Percentiles rank a stretch among this genome's conserved stretches.
phyloP scores from a whole-genome alignment of 306 rosid genomes.

The Purshia tridentata region DNA sequence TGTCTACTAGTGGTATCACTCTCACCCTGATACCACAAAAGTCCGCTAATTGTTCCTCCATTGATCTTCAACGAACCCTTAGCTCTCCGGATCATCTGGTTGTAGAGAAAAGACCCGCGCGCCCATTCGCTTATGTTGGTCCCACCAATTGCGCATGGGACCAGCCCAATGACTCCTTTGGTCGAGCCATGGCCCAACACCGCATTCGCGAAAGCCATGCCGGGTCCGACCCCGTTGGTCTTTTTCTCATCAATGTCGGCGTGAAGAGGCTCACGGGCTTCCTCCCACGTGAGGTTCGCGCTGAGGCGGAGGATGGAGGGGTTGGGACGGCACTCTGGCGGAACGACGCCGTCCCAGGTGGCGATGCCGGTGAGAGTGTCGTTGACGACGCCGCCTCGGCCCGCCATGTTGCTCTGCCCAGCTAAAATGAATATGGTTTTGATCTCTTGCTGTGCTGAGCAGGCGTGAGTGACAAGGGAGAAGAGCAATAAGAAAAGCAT shows the following conservation, averaged over 20 bases:
- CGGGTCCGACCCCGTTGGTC: slow-evolving; percentile 45
- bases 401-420: slow-evolving; percentile 99
- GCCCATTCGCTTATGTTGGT: slow-evolving; percentile 42
- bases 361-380: slow-evolving; percentile 25
- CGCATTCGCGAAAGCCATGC: slow-evolving; percentile 40
- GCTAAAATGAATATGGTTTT: slow-evolving; percentile 64
- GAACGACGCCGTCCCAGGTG: slow-evolving; percentile 73
- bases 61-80: slow-evolving; percentile 28
- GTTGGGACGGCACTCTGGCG: slow-evolving; percentile 38
- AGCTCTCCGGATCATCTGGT: slow-evolving; percentile 55
- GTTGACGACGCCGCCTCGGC: slow-evolving; percentile 65
- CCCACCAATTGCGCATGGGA: slow-evolving; percentile 48
- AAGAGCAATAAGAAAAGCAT: slow-evolving; percentile 2
- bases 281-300: slow-evolving; percentile 56
- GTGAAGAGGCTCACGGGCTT: slow-evolving; percentile 77
- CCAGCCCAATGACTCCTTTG: slow-evolving; percentile 32
- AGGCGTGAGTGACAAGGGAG: slow-evolving; percentile 25
- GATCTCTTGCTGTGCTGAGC: background rate
- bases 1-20: slow-evolving; percentile 41
- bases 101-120: slow-evolving; percentile 43
- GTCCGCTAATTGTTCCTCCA: slow-evolving; percentile 44
- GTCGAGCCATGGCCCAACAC: slow-evolving; percentile 10
- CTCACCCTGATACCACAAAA: slow-evolving; percentile 90
- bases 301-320: slow-evolving; percentile 45
- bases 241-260: slow-evolving; percentile 36